Conservation (phyloP, 441 rosid species). For the Omphalea diandra region DNA sequence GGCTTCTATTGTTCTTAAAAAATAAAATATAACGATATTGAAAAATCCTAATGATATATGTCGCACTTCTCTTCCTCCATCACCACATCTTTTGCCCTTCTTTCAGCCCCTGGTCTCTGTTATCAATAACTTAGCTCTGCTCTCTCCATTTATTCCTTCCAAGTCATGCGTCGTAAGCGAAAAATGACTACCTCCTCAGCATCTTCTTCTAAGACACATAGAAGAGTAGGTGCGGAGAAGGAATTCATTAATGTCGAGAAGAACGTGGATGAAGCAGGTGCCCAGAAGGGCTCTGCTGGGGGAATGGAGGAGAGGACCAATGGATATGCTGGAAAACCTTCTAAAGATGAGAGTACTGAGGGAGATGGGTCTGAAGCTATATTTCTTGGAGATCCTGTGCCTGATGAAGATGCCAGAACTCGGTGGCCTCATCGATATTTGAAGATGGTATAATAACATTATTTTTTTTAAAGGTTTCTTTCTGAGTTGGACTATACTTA, state of each 20-base stretch:
- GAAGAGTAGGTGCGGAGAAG: background rate
- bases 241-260: background rate
- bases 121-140: background rate
- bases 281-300: background rate
- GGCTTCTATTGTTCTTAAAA: background rate
- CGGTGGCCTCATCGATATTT: slow-evolving; percentile 58
- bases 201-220: background rate
- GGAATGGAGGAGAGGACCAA: too few relatives aligned
- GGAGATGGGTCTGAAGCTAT: slow-evolving; percentile 26
- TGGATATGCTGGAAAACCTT: background rate
- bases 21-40: too few relatives aligned
- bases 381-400: slow-evolving; percentile 40
- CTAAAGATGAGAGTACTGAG: slow-evolving; percentile 4
- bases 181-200: background rate
- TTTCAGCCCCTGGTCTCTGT: background rate
- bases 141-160: background rate
- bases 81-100: background rate
- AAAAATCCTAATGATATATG: background rate
- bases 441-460: slow-evolving; percentile 24
- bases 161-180: background rate
- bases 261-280: slow-evolving; percentile 13
- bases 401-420: slow-evolving; percentile 39
- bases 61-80: background rate
- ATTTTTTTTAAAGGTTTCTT: background rate
- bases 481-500: too few relatives aligned